Base-by-base conservation (phyloP, 2,329 filamentous ascomycete genomes). In the Aspergillus hiratsukae region DNA sequence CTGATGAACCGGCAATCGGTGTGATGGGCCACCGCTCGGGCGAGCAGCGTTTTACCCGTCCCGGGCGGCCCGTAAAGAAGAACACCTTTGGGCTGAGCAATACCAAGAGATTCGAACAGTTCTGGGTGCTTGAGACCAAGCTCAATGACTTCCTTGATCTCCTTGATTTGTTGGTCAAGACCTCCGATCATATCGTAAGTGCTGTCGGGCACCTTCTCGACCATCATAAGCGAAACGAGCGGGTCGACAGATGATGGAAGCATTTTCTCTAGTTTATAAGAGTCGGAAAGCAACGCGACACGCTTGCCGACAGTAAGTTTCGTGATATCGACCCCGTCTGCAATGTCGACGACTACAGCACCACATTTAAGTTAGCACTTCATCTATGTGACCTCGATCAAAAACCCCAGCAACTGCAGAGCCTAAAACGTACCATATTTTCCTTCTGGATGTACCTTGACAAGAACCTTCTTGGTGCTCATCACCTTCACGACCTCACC, bases 161-260 rank as follows among this genome's bases (percentile, higher is more conserved):
- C 94, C 80, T 99, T 97, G 81, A 99, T 97, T 75, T 99, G 94
- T 75, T 99, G 93, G 74, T 99, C 94, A 60, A 99, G 81, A 65
- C 94, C 94, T 78, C 94, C 94, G 75, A 99, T 99, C 94, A 99
- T 99, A 79, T 99, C 94, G 81, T 99, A 99, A 73, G 94, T 99
- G 80, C 91, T 97, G 81, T 99, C 94, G 17, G 94, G 94, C 17
- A 99, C 94, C 83, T 99, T 99, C 75, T 99, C 94, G 52, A 99
- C 94, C 94, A 99, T 99, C 94, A 99, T 99, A 74, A 99, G 89
- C 37, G 94, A 99, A 56, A 99, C 94, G 57, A 99, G 88, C 40
- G 94, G 94, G 72, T 99, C 94, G 72, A 99, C 94, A 21, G 94
- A 99, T 54, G 94, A 97, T 21, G 94, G 94, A 9, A 99, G 86